Base-by-base conservation (phyloP, 805 yeast genomes). In the Teunomyces cretensis region DNA sequence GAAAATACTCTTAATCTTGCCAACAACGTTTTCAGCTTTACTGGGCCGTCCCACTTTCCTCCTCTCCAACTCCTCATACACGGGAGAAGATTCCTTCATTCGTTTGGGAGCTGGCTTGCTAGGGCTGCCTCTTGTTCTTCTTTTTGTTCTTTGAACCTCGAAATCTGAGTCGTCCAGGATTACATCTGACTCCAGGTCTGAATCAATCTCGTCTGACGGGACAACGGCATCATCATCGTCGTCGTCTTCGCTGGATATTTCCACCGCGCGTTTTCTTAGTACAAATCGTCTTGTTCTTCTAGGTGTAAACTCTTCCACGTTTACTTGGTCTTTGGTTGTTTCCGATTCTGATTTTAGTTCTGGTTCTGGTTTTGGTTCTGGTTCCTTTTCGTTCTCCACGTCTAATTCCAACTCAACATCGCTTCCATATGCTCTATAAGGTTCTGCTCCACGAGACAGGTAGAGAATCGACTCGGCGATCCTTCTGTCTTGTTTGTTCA, bases 391-490 rank as follows among this genome's bases (percentile, higher is more conserved):
- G 33, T 14, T 27, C 42, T 57, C 45, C 27, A 52, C 31, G 39
- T 60, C 64, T 30, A 54, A 58, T 33, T 57, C 61, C 17, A 58
- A 43, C 42, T 53, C 60, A 8, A 57, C 55, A 33, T 60, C 62
- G 32, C 57, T 53, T 4, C 62, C 62, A 35, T 58, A 57, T 9
- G 51, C 52, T 7, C 39, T 42, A 38, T 30, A 42, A 9, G 36
- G 22, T 9, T 4, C 42, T 8, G 48, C 47, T 6, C 46, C 45
- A 36, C 59, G 41, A 1, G 72, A 63, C 26, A 55, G 54, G 26
- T 43, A 33, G 13, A 69, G 60, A 14, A 68, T 64, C 9, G 53
- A 39, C 33, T 79, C 81, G 0, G 84, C 83, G 28, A 81, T 53
- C 12, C 57, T 52, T 19, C 56, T 43, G 30, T 79, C 81, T 36